These are phyloP conservation scores for Penicillium sp. DNA, from an alignment of 2,329 filamentous ascomycete species.

Conservation along the genomic window DNA sequence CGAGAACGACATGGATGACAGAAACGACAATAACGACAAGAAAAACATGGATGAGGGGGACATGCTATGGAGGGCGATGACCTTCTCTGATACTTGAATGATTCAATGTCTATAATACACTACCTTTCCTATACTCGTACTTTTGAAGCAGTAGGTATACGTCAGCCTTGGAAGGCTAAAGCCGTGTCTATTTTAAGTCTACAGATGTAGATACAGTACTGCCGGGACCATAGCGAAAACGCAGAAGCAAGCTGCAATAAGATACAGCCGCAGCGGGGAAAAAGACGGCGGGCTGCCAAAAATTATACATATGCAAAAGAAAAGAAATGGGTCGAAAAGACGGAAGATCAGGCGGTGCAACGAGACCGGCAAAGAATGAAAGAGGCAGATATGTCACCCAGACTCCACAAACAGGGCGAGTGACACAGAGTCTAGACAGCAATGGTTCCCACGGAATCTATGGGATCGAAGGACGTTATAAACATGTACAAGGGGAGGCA, in stretches of 20 bases:
- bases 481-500: conserved; percentile 16
- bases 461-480: conserved; percentile 12
- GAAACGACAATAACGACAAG: too few species aligned
- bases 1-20: too few species aligned
- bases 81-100: not conserved
- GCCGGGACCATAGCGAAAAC: not conserved
- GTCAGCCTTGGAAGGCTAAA: not conserved
- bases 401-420: not conserved
- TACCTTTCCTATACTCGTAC: too few species aligned
- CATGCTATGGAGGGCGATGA: too few species aligned
- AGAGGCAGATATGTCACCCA: not conserved
- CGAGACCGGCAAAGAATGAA: conserved; percentile 7
- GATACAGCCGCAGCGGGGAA: conserved; percentile 1
- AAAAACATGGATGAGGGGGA: too few species aligned
- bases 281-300: not conserved
- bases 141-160: not conserved
- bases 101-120: not conserved
- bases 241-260: conserved; percentile 1
- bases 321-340: conserved; percentile 5
- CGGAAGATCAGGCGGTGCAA: conserved; percentile 13
- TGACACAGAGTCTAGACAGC: not conserved
- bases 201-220: conserved; percentile 20
- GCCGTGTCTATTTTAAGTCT: conserved; percentile 20
- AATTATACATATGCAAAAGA: conserved; percentile 14
- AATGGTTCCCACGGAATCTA: not conserved